These are phyloP conservation scores for Hibiscus tridactylites DNA, from an alignment of 345 rosid genomes.

Conservation along the genomic window DNA sequence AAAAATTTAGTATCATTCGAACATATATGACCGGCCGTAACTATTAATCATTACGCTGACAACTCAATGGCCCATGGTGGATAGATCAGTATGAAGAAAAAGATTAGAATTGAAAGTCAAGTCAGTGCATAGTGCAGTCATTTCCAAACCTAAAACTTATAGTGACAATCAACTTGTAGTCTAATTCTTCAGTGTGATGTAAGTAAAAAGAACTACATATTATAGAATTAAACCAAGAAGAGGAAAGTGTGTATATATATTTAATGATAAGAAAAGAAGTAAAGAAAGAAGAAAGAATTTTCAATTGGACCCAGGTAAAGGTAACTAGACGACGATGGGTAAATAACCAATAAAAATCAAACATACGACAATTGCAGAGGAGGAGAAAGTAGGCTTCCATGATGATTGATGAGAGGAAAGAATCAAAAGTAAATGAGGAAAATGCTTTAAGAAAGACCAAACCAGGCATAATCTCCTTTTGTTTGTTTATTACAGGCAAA, in stretches of 20 bases:
- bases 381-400: background rate
- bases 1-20: background rate
- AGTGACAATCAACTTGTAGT: background rate
- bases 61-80: background rate
- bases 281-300: background rate
- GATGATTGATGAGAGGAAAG: background rate
- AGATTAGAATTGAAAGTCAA: background rate
- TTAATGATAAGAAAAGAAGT: background rate
- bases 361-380: background rate
- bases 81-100: background rate
- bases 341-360: background rate
- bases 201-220: background rate
- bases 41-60: background rate
- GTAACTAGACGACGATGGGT: background rate
- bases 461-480: background rate
- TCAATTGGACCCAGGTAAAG: too few species aligned
- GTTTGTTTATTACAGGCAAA: slow-evolving; percentile 5
- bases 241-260: background rate
- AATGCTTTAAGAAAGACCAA: background rate
- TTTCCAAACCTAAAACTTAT: background rate
- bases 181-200: background rate
- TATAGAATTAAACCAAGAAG: background rate
- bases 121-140: background rate
- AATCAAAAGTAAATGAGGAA: background rate
- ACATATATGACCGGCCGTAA: background rate